Conservation (phyloP, 495 filamentous ascomycete genomes). For the Tuber calosporum region DNA sequence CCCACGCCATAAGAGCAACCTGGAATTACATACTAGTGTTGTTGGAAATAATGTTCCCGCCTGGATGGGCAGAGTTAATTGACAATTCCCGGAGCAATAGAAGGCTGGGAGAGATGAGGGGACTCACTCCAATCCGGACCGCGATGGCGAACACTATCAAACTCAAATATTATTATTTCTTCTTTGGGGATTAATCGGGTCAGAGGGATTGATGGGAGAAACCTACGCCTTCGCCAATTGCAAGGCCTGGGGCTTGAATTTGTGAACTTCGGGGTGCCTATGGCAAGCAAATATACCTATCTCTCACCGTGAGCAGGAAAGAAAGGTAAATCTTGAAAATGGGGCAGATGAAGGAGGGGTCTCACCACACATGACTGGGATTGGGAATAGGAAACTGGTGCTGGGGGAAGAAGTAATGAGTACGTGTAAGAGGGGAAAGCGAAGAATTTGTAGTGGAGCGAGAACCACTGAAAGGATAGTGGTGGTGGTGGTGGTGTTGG, state of each 20-base stretch:
- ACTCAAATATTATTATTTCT: conserved; percentile 45
- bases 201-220: not conserved
- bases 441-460: not conserved
- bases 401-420: not conserved
- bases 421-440: not conserved
- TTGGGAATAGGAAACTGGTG: not conserved
- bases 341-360: conserved; percentile 12
- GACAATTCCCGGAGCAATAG: not conserved
- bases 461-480: not conserved
- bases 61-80: conserved; percentile 45
- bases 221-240: conserved; percentile 91
- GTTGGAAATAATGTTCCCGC: conserved; percentile 80
- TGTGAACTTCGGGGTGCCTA: conserved; percentile 90
- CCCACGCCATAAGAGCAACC: not conserved
- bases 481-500: not conserved
- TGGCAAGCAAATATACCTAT: conserved; percentile 91
- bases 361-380: conserved; percentile 37
- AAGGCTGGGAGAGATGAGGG: conserved; percentile 5
- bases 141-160: conserved; percentile 76
- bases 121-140: conserved; percentile 97
- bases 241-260: conserved; percentile 94
- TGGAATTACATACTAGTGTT: conserved; percentile 65
- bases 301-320: conserved; percentile 4
- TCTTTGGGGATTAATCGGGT: not conserved
- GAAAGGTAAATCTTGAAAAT: not conserved